phyloP scores from a whole-genome alignment of 768 basidiomycete species.

The Dioszegia hungarica region DNA sequence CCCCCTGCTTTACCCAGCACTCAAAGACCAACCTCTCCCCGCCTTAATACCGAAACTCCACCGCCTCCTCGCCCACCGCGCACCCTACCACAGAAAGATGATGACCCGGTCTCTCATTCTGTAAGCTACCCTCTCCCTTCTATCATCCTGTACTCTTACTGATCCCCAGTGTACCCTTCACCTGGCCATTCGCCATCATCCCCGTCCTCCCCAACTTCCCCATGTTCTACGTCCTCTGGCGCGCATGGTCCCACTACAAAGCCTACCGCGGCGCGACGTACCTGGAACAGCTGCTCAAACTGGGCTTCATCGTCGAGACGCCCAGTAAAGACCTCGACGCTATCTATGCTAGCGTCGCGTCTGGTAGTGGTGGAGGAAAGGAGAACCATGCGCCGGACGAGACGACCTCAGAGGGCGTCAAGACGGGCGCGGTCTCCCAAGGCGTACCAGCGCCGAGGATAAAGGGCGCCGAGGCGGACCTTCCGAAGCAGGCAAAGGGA shows the following conservation, averaged over 20 bases:
- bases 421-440: not conserved
- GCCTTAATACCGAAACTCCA: conserved; percentile 36
- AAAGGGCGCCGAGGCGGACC: not conserved
- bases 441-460: not conserved
- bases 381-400: conserved; percentile 28
- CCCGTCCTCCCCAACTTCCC: conserved; percentile 50
- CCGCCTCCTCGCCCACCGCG: conserved; percentile 33
- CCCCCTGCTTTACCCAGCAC: conserved; percentile 32
- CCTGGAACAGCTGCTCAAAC: conserved; percentile 39
- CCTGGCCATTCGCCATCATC: conserved; percentile 48
- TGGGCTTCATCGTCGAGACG: conserved; percentile 36
- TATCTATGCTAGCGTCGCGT: conserved; percentile 23
- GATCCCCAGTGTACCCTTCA: conserved; percentile 36
- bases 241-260: conserved; percentile 50
- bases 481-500: conserved; percentile 27
- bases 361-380: conserved; percentile 3
- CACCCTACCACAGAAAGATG: conserved; percentile 44
- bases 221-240: conserved; percentile 50
- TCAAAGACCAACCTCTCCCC: conserved; percentile 32
- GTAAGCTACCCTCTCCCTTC: conserved; percentile 18
- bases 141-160: not conserved
- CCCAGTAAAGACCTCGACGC: conserved; percentile 27
- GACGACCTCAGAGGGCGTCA: conserved; percentile 5
- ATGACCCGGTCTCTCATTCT: conserved; percentile 33
- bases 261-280: conserved; percentile 46